Evolutionary conservation across 805 yeast genomes (phyloP).

Genomic region (Jamesozyma rosinii): DNA sequence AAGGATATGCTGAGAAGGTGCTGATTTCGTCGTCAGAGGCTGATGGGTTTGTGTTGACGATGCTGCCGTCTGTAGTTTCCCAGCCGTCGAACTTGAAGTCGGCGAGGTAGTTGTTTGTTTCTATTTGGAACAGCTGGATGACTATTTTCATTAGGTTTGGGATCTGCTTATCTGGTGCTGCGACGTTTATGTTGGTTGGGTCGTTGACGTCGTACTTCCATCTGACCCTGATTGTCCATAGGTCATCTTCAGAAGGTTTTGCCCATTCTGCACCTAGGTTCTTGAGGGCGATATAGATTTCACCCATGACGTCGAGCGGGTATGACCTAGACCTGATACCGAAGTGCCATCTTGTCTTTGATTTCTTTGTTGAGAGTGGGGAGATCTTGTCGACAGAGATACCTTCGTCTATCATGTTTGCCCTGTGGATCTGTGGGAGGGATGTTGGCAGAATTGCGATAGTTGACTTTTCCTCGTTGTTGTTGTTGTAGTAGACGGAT

Average conservation of each 20-base stretch:
- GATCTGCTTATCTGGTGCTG: slow-evolving; percentile 19
- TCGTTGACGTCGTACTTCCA: slow-evolving; percentile 60
- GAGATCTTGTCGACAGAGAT: slow-evolving; percentile 40
- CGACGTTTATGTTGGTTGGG: neutral
- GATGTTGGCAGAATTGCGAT: slow-evolving; percentile 91
- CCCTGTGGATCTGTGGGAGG: slow-evolving; percentile 87
- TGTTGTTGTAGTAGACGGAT: slow-evolving; percentile 13
- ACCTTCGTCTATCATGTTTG: slow-evolving; percentile 68
- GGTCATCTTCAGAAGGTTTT: slow-evolving; percentile 84
- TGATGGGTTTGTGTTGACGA: slow-evolving; percentile 24
- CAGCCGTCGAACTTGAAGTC: slow-evolving; percentile 98
- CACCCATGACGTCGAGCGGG: slow-evolving; percentile 98
- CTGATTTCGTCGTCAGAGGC: slow-evolving; percentile 30
- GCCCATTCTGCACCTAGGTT: slow-evolving; percentile 97
- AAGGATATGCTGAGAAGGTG: slow-evolving; percentile 92
- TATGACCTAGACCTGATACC: slow-evolving; percentile 94
- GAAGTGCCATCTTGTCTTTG: slow-evolving; percentile 96
- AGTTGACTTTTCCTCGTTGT: slow-evolving; percentile 41
- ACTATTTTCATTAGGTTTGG: slow-evolving; percentile 93
- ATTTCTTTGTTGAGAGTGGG: slow-evolving; percentile 65
- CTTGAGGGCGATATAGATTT: slow-evolving; percentile 86
- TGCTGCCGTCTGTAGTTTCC: slow-evolving; percentile 35
- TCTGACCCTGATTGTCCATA: slow-evolving; percentile 92
- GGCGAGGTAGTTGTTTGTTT: slow-evolving; percentile 89
- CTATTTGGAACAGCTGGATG: slow-evolving; percentile 89